These are phyloP conservation scores for Trametes elegans DNA, from an alignment of 768 basidiomycete genomes.

Conservation along the genomic window DNA sequence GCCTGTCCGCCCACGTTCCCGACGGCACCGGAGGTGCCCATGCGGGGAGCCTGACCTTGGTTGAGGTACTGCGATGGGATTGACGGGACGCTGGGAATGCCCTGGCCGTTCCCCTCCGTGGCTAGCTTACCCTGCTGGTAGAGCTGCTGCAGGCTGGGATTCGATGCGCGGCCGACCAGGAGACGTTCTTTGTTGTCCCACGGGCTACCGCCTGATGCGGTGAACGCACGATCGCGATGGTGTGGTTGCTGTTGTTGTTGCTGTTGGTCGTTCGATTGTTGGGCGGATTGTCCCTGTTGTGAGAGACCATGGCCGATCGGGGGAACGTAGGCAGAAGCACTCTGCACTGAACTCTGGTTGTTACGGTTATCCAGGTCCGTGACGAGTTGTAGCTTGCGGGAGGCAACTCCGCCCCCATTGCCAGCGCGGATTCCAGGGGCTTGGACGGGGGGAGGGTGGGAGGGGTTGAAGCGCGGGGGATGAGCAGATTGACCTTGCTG, in stretches of 20 bases:
- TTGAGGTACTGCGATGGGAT: slow-evolving; percentile 75
- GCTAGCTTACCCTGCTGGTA: slow-evolving; percentile 43
- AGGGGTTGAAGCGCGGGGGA: slow-evolving; percentile 68
- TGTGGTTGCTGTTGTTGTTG: slow-evolving; percentile 34
- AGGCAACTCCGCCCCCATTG: slow-evolving; percentile 35
- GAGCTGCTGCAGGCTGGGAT: slow-evolving; percentile 64
- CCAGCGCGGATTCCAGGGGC: slow-evolving; percentile 41
- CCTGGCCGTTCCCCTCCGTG: slow-evolving; percentile 29
- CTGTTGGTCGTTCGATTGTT: slow-evolving; percentile 31
- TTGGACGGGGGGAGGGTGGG: slow-evolving; percentile 46
- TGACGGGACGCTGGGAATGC: slow-evolving; percentile 64
- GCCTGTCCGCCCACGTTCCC: slow-evolving; percentile 6
- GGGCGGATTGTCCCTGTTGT: slow-evolving; percentile 32
- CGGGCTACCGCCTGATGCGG: slow-evolving; percentile 36
- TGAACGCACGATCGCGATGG: slow-evolving; percentile 35
- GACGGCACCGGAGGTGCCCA: slow-evolving; percentile 20
- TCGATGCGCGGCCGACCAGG: slow-evolving; percentile 57
- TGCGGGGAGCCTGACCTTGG: slow-evolving; percentile 37
- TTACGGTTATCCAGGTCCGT: slow-evolving; percentile 69
- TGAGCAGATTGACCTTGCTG: slow-evolving; percentile 51
- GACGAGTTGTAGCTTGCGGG: slow-evolving; percentile 52
- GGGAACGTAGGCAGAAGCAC: slow-evolving; percentile 45
- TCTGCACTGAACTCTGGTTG: slow-evolving; percentile 51
- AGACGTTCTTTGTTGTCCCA: slow-evolving; percentile 72
- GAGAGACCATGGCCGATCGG: slow-evolving; percentile 39